Base-by-base conservation (phyloP, 1,284 basidiomycete species). In the Ceratobasidium sp. region DNA sequence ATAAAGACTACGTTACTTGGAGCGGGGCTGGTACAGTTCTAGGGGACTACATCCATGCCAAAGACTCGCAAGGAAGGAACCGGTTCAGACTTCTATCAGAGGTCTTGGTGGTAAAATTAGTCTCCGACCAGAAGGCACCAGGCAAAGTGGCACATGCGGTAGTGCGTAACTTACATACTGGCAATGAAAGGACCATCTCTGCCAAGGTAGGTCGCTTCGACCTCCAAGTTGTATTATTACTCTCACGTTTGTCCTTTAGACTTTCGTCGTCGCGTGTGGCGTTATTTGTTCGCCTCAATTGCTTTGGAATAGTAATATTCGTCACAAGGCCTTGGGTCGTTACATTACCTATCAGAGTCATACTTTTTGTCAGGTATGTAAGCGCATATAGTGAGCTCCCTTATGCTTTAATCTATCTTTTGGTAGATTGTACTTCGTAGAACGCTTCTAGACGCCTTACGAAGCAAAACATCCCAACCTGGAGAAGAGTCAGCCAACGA, bases 301-400 rank as follows among this genome's bases (percentile, higher is more conserved):
- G 13, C 72, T 73, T n/a, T 66, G 63, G 72, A 73, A 67, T 35
- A 73, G 72, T 35, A 46, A 57, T 38, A 58, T 73, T 30, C 52
- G 64, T 28, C 62, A 52, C 28, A 55, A 57, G 44, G 62, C 72
- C 23, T 44, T 73, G 30, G 63, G 64, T 7, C 32, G 28, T 5
- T 73, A 67, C 63, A 18, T 67, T 3, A 57, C 57, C 43, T 50
- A 30, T 0, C 72, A 73, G 23, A 66, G 61, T 38, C 50, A 66
- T 18, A 52, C 62, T 6, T 73, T 73, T 58, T 73, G 72, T 35
- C 72, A 73, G 43, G 72, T 69, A 57, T 3, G 52, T 44, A 44
- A 21, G 13, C 49, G 7, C 26, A 62, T 26, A 14, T 16, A 43
- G 3, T 44, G 18, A 16, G 11, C 32, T 54, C 9, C 18, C 28